phyloP scores from a whole-genome alignment of 2,329 filamentous ascomycete genomes.

The Periconia digitata region DNA sequence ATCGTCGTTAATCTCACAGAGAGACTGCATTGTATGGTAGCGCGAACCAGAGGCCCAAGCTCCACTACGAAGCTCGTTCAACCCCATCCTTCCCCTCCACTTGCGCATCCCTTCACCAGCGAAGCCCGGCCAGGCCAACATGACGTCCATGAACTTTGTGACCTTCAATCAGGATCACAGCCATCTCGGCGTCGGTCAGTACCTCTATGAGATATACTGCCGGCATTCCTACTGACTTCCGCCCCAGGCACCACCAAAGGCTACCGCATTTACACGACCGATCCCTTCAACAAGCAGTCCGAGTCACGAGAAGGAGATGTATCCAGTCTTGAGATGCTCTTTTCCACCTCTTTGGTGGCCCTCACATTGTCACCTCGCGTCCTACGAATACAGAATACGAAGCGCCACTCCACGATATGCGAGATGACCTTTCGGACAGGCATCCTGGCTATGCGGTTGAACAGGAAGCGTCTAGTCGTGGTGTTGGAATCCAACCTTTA shows the following conservation, averaged over 20 bases:
- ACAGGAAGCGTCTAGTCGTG: conserved; percentile 90
- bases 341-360: conserved; percentile 94
- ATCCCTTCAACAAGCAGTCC: conserved; percentile 93
- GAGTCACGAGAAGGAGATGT: conserved; percentile 95
- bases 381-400: conserved; percentile 95
- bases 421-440: conserved; percentile 98
- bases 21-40: neutral
- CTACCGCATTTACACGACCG: conserved; percentile 95
- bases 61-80: conserved; percentile 7
- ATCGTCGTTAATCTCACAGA: conserved; percentile 1
- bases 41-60: conserved; percentile 23
- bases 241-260: conserved; percentile 80
- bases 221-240: neutral
- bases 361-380: conserved; percentile 89
- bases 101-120: conserved; percentile 1
- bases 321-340: conserved; percentile 96
- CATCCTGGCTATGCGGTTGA: conserved; percentile 88
- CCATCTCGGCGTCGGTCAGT: conserved; percentile 88
- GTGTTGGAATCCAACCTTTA: conserved; percentile 96
- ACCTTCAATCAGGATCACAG: conserved; percentile 99
- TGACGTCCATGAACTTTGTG: conserved; percentile 81
- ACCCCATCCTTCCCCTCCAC: conserved; percentile 2
- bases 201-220: neutral
- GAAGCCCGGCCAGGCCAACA: conserved; percentile 8
- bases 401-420: conserved; percentile 87